Base-by-base conservation (phyloP, 306 rosid species). In the Astragalus glycyphyllos region DNA sequence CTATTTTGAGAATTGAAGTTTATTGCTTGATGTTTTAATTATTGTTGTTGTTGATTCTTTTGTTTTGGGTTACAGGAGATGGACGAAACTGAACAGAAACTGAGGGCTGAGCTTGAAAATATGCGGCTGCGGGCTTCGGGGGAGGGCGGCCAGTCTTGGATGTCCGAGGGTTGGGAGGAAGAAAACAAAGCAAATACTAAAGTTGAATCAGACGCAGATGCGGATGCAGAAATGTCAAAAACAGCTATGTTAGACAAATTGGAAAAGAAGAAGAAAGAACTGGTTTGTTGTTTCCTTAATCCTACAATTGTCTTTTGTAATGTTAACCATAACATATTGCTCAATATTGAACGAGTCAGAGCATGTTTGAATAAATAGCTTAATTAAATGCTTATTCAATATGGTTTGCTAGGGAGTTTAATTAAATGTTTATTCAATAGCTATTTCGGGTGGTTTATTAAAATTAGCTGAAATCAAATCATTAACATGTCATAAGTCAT, bases 191-290 rank as follows among this genome's bases (percentile, higher is more conserved):
- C n/a, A 11, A 40, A 59, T 31, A 37, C 42, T 57, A 80, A 77
- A 74, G 49, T 73, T 23, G 85, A 65, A 55, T 75, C 38, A 53
- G 92, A 83, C 65, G 15, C 80, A 38, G 94, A 73, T 77, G 88
- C 55, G 35, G 89, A 81, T 65, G 8, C 74, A 65, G 91, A 76
- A 77, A 86, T 29, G 15, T 69, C 68, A 11, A 87, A 71, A 61
- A 69, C 74, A 4, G 80, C 77, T 51, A 47, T 82, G 46, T 80
- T 83, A 14, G 89, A 89, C 17, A 77, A 90, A 75, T 71, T 94
- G 81, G 96, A 88, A 56, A 58, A 81, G 60, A 90, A 82, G 91
- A 91, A 87, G 66, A 87, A 86, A 72, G 91, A 90, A 53, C 54
- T 94, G 99, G 97, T 94, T 20, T 3, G 58, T 77, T 73, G 53